Evolutionary conservation across 805 yeast species (phyloP), one percentile per base, ranked within the genome.

Genomic region (Wickerhamiella bombiphila): DNA sequence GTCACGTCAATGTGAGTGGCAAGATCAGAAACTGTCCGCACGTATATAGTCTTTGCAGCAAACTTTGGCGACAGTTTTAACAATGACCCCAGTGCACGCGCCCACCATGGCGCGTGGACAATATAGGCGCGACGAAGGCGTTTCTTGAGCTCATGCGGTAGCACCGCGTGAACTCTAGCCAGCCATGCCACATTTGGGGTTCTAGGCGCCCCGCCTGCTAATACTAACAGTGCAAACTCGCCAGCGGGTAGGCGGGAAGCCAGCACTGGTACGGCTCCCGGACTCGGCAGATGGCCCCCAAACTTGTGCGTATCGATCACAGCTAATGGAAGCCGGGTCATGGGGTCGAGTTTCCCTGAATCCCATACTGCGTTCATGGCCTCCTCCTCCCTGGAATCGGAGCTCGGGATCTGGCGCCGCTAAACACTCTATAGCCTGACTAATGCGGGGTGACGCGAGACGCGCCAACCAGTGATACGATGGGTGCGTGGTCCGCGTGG

Each of bases 21-120:
- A 31, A 78, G 61, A 26, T 69, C 73, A n/a, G 72, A 59, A 25
- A 78, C 55, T 32, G 61, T 58, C 4, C 63, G 48, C 22, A 74
- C 66, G 49, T 71, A 74, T 13, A 66, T 54, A 29, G 68, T 46
- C 38, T 65, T 65, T 17, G 50, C 44, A 29, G 52, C 45, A 50
- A 66, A 61, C 44, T 72, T 73, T 39, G 68, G 58, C 38, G 66
- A 64, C 38, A 73, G 59, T 60, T 37, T 41, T 7, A 19, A 14
- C 15, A 13, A 9, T 19, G 37, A 25, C 29, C 20, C 70, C 26
- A 82, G 68, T 0, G 93, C 76, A 48, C 83, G 72, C 20, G 82
- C 70, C 58, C 86, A 70, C 91, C 95, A 85, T 34, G 80, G 77
- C 47, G 86, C 95, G 57, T 88, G 96, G 2, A 88, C 93, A 22